Evolutionary conservation across 2,329 filamentous ascomycete genomes (phyloP), one percentile per base, ranked within the genome.

Genomic region (Sordariomycetes sp.): DNA sequence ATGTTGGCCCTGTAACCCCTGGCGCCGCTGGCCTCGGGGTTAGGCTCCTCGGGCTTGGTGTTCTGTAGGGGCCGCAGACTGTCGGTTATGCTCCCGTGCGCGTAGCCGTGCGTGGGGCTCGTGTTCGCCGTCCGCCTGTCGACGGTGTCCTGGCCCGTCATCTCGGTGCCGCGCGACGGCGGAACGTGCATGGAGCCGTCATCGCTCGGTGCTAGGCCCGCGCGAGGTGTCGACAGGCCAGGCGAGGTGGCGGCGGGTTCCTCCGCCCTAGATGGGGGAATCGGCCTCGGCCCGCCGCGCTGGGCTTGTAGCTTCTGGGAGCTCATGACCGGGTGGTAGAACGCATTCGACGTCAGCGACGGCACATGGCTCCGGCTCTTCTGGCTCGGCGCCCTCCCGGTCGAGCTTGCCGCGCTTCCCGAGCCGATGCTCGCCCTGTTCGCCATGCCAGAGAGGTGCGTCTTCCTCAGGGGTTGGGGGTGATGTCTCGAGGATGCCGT

Each of bases 251-350:
- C 25, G 43, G 43, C 11, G 32, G 59, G 25, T 58, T 62, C 50
- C 54, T 58, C 18, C 46, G 60, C 53, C 54, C 60, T 28, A 46
- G 61, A 3, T 52, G 58, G 28, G 58, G 57, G 3, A 35, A 57
- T 14, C 32, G 54, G n/a, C 53, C 57, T n/a, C 55, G 57, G n/a
- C 48, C 54, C 58, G 32, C 51, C 51, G 7, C 54, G 67, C 72
- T 97, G 94, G 58, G 91, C 91, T 73, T 97, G 93, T 55, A 97
- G 77, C 69, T 90, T 88, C 70, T 96, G 91, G 25, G 93, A 96
- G 74, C 92, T 97, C 90, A 99, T 96, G 46, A 32, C 28, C 28
- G 94, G 94, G 24, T 87, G 88, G 69, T 96, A 96, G 75, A 99
- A 97, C 58, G 90, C 93, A 67, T 93, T 88, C 18, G 90, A 91